Evolutionary conservation across 169 alveolate genomes (phyloP).

Genomic region (Babesia bovis): DNA sequence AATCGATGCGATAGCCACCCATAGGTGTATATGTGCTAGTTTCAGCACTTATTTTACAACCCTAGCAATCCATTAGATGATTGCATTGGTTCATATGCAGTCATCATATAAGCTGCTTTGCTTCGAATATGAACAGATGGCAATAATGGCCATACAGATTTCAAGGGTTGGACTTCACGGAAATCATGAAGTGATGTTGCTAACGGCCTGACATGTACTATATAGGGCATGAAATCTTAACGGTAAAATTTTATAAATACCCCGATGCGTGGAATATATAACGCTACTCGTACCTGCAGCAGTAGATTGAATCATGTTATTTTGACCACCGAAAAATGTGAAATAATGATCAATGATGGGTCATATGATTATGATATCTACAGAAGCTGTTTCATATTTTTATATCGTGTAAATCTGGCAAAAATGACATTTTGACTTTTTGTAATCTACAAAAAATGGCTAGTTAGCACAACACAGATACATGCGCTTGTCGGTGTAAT

Average conservation of each 20-base stretch:
- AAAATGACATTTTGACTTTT: no score
- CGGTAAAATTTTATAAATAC: neutral
- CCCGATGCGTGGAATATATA: neutral
- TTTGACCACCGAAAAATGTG: no score
- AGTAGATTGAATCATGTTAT: no score
- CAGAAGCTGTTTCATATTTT: no score
- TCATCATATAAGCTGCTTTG: neutral
- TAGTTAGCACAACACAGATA: slow-evolving; percentile 7
- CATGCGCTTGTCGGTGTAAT: no score
- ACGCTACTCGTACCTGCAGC: neutral
- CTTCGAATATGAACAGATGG: neutral
- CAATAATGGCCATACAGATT: neutral
- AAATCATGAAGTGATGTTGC: slow-evolving; percentile 7
- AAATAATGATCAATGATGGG: neutral
- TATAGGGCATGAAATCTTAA: no score
- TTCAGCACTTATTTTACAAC: neutral
- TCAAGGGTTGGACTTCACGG: slow-evolving; percentile 14
- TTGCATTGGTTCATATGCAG: no score
- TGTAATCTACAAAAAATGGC: no score
- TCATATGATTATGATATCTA: no score
- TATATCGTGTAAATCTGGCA: no score
- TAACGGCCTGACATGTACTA: neutral
- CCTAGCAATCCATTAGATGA: no score
- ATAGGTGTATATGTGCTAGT: neutral
- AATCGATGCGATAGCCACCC: neutral